Conservation (phyloP, 2,329 filamentous ascomycete species). For the Claviceps sp. region DNA sequence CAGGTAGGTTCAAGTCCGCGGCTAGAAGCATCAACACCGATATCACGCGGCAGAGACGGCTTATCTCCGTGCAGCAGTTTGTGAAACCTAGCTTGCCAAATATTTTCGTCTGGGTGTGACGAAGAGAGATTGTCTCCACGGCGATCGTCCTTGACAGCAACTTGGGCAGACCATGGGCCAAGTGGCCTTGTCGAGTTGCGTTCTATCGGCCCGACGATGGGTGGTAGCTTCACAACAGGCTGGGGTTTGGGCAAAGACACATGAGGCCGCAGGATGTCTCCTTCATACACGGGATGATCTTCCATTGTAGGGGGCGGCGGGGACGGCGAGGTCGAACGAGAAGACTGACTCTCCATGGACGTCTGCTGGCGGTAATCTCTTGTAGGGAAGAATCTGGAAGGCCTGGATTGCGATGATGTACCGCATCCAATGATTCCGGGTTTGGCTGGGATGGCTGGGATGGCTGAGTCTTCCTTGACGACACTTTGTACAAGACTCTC, state of each 20-base stretch:
- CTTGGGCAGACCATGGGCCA: conserved; percentile 23
- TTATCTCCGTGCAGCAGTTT: conserved; percentile 59
- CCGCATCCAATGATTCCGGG: conserved; percentile 17
- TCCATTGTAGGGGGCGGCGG: conserved; percentile 60
- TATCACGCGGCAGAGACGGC: conserved; percentile 40
- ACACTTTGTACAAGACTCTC: conserved; percentile 12
- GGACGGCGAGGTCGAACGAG: conserved; percentile 44
- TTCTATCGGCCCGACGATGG: conserved; percentile 23
- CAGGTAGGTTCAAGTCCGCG: conserved; percentile 48
- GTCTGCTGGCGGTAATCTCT: conserved; percentile 34
- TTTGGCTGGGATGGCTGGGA: conserved; percentile 8
- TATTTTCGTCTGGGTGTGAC: conserved; percentile 19
- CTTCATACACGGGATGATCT: conserved; percentile 60
- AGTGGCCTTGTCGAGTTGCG: conserved; percentile 13
- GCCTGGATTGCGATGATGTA: conserved; percentile 32
- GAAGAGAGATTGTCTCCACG: conserved; percentile 12
- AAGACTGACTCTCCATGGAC: conserved; percentile 20
- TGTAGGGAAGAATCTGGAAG: conserved; percentile 50
- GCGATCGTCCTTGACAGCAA: conserved; percentile 18
- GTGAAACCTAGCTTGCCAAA: conserved; percentile 79
- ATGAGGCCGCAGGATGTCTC: conserved; percentile 49
- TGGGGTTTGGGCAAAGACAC: conserved; percentile 57
- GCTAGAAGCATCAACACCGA: conserved; percentile 54
- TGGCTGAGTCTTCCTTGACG: conserved; percentile 11
- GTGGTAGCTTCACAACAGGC: conserved; percentile 72